Conservation (phyloP, 2,329 filamentous ascomycete genomes). For the Exophiala sideris region DNA sequence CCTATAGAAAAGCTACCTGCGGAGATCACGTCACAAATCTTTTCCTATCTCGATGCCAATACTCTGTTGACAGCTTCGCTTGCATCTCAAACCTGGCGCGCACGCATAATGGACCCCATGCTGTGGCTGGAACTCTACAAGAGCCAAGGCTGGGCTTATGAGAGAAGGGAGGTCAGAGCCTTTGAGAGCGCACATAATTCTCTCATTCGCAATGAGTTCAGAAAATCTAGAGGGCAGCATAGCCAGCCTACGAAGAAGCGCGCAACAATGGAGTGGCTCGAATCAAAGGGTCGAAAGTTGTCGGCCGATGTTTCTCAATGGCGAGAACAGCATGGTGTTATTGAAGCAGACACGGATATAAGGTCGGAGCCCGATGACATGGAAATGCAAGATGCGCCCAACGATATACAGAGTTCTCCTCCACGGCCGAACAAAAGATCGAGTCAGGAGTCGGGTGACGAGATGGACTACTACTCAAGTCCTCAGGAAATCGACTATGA, state of each 20-base stretch:
- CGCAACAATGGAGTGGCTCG: slow-evolving; percentile 43
- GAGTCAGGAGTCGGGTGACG: slow-evolving; percentile 25
- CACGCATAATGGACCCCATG: slow-evolving; percentile 74
- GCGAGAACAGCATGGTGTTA: slow-evolving; percentile 47
- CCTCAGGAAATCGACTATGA: slow-evolving; percentile 1
- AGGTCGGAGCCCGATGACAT: slow-evolving; percentile 40
- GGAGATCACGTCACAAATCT: slow-evolving; percentile 85
- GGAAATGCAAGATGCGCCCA: slow-evolving; percentile 40
- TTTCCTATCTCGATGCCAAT: slow-evolving; percentile 77
- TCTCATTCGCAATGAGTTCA: slow-evolving; percentile 32
- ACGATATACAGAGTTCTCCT: slow-evolving; percentile 20
- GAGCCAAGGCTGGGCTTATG: slow-evolving; percentile 78
- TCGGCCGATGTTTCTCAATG: slow-evolving; percentile 34
- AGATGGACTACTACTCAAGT: slow-evolving; percentile 22
- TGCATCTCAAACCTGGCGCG: slow-evolving; percentile 78
- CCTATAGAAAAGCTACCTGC: slow-evolving; percentile 81
- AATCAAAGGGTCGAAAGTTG: slow-evolving; percentile 33
- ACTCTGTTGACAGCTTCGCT: slow-evolving; percentile 76
- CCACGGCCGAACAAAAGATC: slow-evolving; percentile 25
- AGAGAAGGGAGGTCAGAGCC: slow-evolving; percentile 60
- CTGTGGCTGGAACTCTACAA: slow-evolving; percentile 84
- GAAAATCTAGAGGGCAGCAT: slow-evolving; percentile 44
- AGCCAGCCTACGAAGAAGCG: slow-evolving; percentile 55
- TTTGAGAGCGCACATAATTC: slow-evolving; percentile 55
- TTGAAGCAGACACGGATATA: slow-evolving; percentile 43